Percentiles rank a stretch among this genome's conserved stretches.
These are phyloP conservation scores for Schizophyllum amplum DNA, from an alignment of 1,284 basidiomycete genomes.

Conservation along the genomic window DNA sequence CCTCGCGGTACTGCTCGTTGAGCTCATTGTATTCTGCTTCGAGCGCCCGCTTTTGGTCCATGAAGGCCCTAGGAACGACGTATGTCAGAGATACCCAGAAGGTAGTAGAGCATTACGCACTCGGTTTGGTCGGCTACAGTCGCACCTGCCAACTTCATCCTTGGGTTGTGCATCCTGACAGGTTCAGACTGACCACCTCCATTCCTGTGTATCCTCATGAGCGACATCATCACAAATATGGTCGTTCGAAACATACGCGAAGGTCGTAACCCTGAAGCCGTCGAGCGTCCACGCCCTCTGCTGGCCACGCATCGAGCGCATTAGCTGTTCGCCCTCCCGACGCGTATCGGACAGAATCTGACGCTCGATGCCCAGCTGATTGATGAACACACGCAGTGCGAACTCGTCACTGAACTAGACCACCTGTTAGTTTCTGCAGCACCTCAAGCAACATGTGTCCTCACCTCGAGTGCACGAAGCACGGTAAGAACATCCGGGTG, in stretches of 20 bases:
- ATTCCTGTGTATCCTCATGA: slow-evolving; percentile 34
- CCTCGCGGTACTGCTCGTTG: slow-evolving; percentile 18
- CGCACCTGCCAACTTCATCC: slow-evolving; percentile 30
- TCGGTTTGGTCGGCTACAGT: slow-evolving; percentile 26
- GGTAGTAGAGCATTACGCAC: slow-evolving; percentile 14
- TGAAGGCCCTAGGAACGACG: background rate
- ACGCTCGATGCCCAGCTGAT: slow-evolving; percentile 65
- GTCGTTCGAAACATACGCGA: slow-evolving; percentile 33
- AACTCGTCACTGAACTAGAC: slow-evolving; percentile 66
- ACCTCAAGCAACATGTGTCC: background rate
- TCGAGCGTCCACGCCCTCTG: slow-evolving; percentile 48
- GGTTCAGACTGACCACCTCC: slow-evolving; percentile 49
- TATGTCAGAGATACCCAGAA: background rate
- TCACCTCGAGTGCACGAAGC: slow-evolving; percentile 76
- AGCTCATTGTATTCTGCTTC: slow-evolving; percentile 19
- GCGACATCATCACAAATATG: background rate
- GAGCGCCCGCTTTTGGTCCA: slow-evolving; percentile 21
- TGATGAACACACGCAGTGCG: slow-evolving; percentile 80
- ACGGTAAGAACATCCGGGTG: slow-evolving; percentile 59
- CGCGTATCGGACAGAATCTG: slow-evolving; percentile 59
- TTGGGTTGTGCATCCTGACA: slow-evolving; percentile 20
- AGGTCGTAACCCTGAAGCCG: slow-evolving; percentile 52
- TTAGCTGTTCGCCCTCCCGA: slow-evolving; percentile 46
- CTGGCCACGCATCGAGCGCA: slow-evolving; percentile 31
- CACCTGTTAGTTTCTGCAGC: background rate